Conservation (phyloP, 148 eudicot genomes). For the Rhododendron simsii region DNA sequence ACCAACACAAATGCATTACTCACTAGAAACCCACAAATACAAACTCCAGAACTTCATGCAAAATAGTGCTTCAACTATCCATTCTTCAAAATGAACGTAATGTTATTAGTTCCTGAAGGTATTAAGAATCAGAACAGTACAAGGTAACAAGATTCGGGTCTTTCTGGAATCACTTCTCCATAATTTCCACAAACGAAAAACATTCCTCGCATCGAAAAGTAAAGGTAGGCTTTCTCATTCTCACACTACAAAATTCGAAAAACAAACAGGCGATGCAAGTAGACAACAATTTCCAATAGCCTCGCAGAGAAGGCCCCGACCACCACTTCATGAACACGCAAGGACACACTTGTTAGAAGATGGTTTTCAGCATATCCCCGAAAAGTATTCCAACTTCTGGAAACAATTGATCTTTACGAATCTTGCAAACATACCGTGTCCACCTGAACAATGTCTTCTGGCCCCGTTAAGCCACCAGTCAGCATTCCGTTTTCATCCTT, state of each 20-base stretch:
- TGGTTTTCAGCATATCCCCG: background rate
- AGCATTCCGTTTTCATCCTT: background rate
- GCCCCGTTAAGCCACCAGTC: background rate
- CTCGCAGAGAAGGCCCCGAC: background rate
- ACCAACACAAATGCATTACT: background rate
- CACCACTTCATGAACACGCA: background rate
- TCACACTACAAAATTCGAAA: background rate
- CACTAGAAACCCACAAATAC: background rate
- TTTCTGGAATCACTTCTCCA: background rate
- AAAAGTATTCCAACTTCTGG: background rate
- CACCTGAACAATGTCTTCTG: slow-evolving; percentile 2
- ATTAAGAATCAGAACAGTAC: background rate
- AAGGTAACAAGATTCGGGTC: background rate
- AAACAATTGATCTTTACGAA: background rate
- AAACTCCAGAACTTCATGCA: background rate
- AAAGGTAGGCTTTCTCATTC: background rate
- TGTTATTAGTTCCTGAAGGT: background rate
- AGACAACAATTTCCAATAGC: background rate
- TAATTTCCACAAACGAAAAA: background rate
- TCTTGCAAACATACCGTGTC: background rate
- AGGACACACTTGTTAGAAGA: no score
- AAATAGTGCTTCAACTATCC: background rate
- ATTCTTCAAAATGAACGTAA: background rate
- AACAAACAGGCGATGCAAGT: background rate
- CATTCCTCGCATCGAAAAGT: background rate